Conservation (phyloP, 2,329 filamentous ascomycete genomes). For the Dactylellina leptospora region DNA sequence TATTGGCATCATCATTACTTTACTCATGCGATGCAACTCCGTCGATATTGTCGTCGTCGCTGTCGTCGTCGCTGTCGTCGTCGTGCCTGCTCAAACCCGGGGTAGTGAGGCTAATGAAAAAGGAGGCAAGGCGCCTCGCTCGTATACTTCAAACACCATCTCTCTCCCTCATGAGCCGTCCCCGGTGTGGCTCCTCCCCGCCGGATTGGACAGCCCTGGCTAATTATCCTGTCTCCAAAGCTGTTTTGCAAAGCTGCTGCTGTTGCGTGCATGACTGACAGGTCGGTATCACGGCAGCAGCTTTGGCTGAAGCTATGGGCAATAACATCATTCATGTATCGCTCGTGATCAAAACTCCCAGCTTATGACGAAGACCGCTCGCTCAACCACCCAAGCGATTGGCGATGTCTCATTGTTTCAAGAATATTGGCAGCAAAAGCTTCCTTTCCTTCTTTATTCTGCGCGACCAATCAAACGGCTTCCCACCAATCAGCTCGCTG, state of each 20-base stretch:
- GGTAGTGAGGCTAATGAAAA: slow-evolving; percentile 41
- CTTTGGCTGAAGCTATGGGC: too few species aligned
- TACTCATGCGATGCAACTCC: too few species aligned
- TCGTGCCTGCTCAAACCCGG: neutral
- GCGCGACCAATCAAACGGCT: slow-evolving; percentile 21
- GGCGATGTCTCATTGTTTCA: slow-evolving; percentile 43
- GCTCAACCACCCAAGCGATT: slow-evolving; percentile 18
- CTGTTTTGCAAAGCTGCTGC: neutral
- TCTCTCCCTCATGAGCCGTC: slow-evolving; percentile 31
- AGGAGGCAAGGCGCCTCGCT: slow-evolving; percentile 31
- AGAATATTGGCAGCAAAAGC: too few species aligned
- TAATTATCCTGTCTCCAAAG: neutral
- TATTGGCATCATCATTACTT: too few species aligned
- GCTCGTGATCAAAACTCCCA: too few species aligned
- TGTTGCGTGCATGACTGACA: neutral
- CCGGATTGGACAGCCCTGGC: slow-evolving; percentile 12
- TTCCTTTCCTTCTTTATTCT: too few species aligned
- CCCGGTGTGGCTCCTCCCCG: slow-evolving; percentile 35
- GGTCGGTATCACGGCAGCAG: neutral
- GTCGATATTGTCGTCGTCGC: neutral
- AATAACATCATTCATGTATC: too few species aligned
- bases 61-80: neutral
- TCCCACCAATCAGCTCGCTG: slow-evolving; percentile 8
- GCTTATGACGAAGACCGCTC: slow-evolving; percentile 8
- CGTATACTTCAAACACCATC: slow-evolving; percentile 41